phyloP scores from a whole-genome alignment of 495 filamentous ascomycete species.

The Podospora fimiseda region DNA sequence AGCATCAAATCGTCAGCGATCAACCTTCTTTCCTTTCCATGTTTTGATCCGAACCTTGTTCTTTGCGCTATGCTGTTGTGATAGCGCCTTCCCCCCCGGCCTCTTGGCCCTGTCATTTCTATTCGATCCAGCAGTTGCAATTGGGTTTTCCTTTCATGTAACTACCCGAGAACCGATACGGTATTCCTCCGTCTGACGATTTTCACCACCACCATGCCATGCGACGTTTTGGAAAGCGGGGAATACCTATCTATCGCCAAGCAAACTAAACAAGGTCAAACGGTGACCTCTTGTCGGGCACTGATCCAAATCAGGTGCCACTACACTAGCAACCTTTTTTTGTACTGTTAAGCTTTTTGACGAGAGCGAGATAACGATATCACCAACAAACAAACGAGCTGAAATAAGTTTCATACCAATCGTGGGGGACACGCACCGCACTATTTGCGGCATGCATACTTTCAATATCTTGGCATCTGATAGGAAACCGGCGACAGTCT shows the following conservation, averaged over 20 bases:
- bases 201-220: background rate
- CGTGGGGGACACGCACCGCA: background rate
- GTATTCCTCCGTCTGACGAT: background rate
- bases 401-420: background rate
- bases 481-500: background rate
- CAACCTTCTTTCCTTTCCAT: too few species aligned
- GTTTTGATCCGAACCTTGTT: background rate
- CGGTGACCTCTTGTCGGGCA: background rate
- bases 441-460: background rate
- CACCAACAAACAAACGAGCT: background rate
- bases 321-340: background rate
- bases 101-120: background rate
- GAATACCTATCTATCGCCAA: conserved; percentile 3
- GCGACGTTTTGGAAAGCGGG: background rate
- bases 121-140: background rate
- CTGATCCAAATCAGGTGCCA: background rate
- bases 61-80: background rate
- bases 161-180: conserved; percentile 1
- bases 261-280: background rate
- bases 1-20: background rate
- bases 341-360: background rate
- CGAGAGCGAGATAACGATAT: background rate
- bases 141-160: background rate
- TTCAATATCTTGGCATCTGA: background rate
- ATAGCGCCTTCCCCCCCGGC: background rate